Evolutionary conservation across 352 stramenopile species (phyloP).

Genomic region (Phytophthora pseudosyringae): DNA sequence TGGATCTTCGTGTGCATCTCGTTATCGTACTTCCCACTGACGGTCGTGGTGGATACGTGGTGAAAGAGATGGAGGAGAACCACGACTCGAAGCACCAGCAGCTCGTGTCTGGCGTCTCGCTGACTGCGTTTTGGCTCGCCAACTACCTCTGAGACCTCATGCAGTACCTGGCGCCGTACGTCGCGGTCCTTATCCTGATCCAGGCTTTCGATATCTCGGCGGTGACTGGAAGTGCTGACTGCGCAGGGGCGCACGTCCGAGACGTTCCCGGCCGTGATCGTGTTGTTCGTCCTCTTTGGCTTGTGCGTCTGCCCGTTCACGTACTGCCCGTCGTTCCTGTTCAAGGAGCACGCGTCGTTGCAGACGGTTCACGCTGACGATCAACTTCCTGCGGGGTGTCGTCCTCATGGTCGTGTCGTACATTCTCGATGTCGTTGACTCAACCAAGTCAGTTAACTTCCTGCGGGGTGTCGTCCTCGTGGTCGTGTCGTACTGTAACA

Average conservation of each 20-base stretch:
- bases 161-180: constrained; percentile 69
- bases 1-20: too few relatives aligned
- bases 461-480: too few relatives aligned
- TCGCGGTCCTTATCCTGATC: constrained; percentile 41
- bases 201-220: constrained; percentile 43
- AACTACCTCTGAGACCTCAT: constrained; percentile 95
- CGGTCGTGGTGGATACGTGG: constrained; percentile 94
- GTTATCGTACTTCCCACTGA: constrained; percentile 36
- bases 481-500: too few relatives aligned
- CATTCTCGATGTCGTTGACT: constrained; percentile 47
- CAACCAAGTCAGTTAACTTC: constrained; percentile 48
- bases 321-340: constrained; percentile 58
- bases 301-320: constrained; percentile 56
- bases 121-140: constrained; percentile 94
- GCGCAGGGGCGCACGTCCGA: constrained; percentile 40
- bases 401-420: constrained; percentile 61
- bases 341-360: constrained; percentile 53
- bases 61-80: constrained; percentile 90
- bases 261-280: constrained; percentile 51
- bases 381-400: constrained; percentile 67
- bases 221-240: constrained; percentile 48
- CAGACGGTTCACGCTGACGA: constrained; percentile 63
- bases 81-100: constrained; percentile 96
- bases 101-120: constrained; percentile 91
- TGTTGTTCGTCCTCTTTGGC: constrained; percentile 66